Evolutionary conservation across 768 basidiomycete genomes (phyloP).

Genomic region (Lactifluus echinatus): DNA sequence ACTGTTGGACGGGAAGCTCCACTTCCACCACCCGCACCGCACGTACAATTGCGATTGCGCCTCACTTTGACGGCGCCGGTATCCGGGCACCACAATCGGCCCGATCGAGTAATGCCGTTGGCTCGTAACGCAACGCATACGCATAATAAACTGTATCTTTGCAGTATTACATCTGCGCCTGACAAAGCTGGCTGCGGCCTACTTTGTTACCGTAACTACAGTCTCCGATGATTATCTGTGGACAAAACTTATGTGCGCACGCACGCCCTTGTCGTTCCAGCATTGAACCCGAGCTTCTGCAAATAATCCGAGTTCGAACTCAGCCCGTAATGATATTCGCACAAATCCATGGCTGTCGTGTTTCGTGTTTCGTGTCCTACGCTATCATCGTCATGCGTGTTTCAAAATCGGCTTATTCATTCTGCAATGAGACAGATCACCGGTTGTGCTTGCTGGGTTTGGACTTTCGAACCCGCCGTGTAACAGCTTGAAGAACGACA

Average conservation of each 20-base stretch:
- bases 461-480: no score
- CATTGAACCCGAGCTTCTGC: neutral
- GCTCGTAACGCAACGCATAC: no score
- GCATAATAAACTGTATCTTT: no score
- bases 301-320: neutral
- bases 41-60: no score
- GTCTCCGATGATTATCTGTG: neutral
- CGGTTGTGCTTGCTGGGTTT: neutral
- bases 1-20: no score
- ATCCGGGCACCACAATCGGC: neutral
- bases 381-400: neutral
- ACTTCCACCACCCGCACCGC: no score
- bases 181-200: no score
- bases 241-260: neutral
- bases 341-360: no score
- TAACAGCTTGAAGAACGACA: neutral
- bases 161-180: no score
- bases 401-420: neutral
- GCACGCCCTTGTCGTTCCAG: neutral
- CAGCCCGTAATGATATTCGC: no score
- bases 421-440: neutral
- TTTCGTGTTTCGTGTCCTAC: neutral
- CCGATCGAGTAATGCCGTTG: no score
- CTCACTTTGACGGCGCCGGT: no score
- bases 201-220: neutral